phyloP scores from a whole-genome alignment of 1,284 basidiomycete species.

The Ceratobasidium sp. region DNA sequence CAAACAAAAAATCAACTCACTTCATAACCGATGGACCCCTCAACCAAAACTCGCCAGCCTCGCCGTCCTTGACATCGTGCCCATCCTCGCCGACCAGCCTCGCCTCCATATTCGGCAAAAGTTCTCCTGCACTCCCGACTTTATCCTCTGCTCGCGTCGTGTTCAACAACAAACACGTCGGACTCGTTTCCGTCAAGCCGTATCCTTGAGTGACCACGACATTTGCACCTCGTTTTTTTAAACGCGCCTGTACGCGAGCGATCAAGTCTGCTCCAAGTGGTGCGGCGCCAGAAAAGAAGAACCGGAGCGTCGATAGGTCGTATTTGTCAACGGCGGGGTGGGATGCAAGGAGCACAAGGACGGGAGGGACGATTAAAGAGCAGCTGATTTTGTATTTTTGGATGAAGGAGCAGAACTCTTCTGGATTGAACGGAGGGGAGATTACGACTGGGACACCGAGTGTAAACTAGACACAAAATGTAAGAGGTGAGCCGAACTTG shows the following conservation, averaged over 20 bases:
- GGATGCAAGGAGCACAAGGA: constrained; percentile 74
- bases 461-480: constrained; percentile 52
- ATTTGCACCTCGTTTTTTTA: constrained; percentile 53
- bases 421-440: constrained; percentile 76
- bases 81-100: constrained; percentile 71
- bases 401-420: constrained; percentile 69
- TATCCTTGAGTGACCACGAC: constrained; percentile 61
- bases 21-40: constrained; percentile 83
- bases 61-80: constrained; percentile 55
- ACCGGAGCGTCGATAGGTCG: constrained; percentile 66
- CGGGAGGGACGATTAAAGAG: constrained; percentile 81
- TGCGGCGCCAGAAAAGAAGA: constrained; percentile 80
- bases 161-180: constrained; percentile 3
- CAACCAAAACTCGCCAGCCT: constrained; percentile 82
- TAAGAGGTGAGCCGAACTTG: not conserved
- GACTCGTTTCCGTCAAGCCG: constrained; percentile 74
- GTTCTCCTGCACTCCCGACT: constrained; percentile 70
- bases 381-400: constrained; percentile 69
- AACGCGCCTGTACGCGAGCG: constrained; percentile 54
- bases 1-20: constrained; percentile 52
- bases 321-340: constrained; percentile 74
- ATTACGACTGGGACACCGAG: constrained; percentile 69
- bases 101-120: constrained; percentile 81
- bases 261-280: constrained; percentile 74
- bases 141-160: constrained; percentile 47